Evolutionary conservation across 441 rosid species (phyloP), one percentile per base, ranked within the genome.

Genomic region (Theobroma grandiflorum): DNA sequence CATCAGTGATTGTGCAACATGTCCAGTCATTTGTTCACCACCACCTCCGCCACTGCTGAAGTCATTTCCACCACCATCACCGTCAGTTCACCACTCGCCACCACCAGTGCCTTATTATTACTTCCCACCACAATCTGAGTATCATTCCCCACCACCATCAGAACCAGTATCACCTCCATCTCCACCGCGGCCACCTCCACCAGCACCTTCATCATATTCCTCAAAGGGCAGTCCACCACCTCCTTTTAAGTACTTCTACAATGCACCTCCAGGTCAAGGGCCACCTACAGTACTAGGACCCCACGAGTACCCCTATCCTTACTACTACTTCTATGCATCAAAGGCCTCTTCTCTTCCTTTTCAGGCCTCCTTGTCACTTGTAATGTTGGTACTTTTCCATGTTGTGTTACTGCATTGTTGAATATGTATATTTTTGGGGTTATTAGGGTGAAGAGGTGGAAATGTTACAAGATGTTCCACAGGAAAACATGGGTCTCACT

Each of bases 1-100:
- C 83, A 85, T 91, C 78, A 89, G 93, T 75, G 90, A 89, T 18
- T 91, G 94, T 72, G 42, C 79, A 33, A 84, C 93, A 20, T 91
- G 93, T 74, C 91, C 91, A 0, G 80, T 82, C 53, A 87, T 87
- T 59, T 90, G 95, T 70, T 86, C 92, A 8, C 84, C 88, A 0
- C 84, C 89, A 4, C 89, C 93, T 2, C 88, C 90, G 3, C 75
- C 84, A 4, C 50, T 75, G 12, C 52, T 22, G 15, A 75, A 63
- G 18, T 20, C 47, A n/a, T 35, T 33, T 63, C 78, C 83, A 9
- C 81, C 87, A 2, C 67, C 83, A 3, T 47, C 78, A 14, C 77
- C 75, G 12, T 55, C 77, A 2, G 50, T 20, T 68, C 82, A 75
- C 38, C 83, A 72, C 47, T 58, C 86, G 15, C 78, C 90, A 22